These are phyloP conservation scores for Pachysolen tannophilus DNA, from an alignment of 805 yeast genomes.

Conservation along the genomic window DNA sequence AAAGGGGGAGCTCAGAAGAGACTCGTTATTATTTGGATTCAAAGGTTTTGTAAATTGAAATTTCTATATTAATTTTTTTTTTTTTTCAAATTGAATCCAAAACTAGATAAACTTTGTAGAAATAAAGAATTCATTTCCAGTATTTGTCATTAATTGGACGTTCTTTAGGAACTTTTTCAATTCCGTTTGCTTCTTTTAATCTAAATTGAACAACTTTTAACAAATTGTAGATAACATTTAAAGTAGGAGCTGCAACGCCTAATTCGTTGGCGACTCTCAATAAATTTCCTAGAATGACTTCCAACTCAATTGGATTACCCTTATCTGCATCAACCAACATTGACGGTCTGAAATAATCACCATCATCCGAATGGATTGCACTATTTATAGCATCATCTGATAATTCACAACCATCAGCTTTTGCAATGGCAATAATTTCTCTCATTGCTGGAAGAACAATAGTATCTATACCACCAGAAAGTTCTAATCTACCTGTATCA, in stretches of 20 bases:
- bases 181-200: constrained; percentile 49
- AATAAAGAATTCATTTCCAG: background rate
- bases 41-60: constrained; percentile 2
- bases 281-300: constrained; percentile 64
- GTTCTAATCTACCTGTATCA: constrained; percentile 48
- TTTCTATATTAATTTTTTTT: background rate
- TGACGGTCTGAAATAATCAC: constrained; percentile 56
- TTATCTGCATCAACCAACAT: constrained; percentile 65
- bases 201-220: constrained; percentile 54
- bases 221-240: constrained; percentile 49
- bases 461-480: constrained; percentile 31
- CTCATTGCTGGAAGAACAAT: constrained; percentile 54
- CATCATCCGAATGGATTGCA: constrained; percentile 52
- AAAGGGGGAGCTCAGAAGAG: constrained; percentile 2
- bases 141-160: constrained; percentile 23
- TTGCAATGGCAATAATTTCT: constrained; percentile 59
- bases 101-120: background rate
- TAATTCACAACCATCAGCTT: constrained; percentile 54
- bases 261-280: constrained; percentile 39
- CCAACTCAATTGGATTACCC: constrained; percentile 63
- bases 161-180: constrained; percentile 31
- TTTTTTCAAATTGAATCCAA: background rate
- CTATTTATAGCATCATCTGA: constrained; percentile 39
- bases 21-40: constrained; percentile 6
- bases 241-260: constrained; percentile 48